Base-by-base conservation (phyloP, 2,329 filamentous ascomycete species). In the Aspergillus luchuensis region DNA sequence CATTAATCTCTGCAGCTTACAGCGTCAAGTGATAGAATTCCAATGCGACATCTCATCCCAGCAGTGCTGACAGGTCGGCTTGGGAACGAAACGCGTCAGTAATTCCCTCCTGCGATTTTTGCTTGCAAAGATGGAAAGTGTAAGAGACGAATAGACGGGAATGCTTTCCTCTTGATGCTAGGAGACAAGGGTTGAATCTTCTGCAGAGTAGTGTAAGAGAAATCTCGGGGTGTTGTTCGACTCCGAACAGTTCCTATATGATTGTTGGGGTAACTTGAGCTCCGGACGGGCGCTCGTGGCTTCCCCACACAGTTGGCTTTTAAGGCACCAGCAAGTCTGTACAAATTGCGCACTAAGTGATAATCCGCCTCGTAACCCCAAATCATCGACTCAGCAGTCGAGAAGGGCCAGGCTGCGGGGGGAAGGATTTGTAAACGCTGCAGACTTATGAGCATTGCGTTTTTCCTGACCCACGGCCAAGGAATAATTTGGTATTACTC, bases 261-360 rank as follows among this genome's bases (percentile, higher is more conserved):
- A 36, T 56, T 15, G 53, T 45, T 33, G 25, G 53, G 39, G 39
- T 45, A 39, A 56, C 23, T 56, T 28, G 39, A 47, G 39, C 53
- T 33, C 33, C 38, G 25, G 21, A n/a, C 7, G 38, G 50, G 53
- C 53, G 53, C 53, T 43, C 53, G 53, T 56, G 53, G 33, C 41
- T 56, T 56, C 53, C 53, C 53, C 53, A 56, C 53, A 56, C 41
- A 36, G 8, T 33, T 39, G 50, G 33, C 33, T 39, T 39, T 53
- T 25, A 10, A 45, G 53, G 36, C 25, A n/a, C 36, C 21, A 25
- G 25, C 39, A 53, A 41, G 36, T 36, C 25, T 39, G 36, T 33
- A n/a, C 50, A 39, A 52, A 36, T 17, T 33, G 30, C 50, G 17
- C 50, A 52, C 50, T 21, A 36, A 36, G 33, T 36, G 7, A 21